These are phyloP conservation scores for Magnolia officinalis DNA, from an alignment of 164 flowering plant species.

Conservation along the genomic window DNA sequence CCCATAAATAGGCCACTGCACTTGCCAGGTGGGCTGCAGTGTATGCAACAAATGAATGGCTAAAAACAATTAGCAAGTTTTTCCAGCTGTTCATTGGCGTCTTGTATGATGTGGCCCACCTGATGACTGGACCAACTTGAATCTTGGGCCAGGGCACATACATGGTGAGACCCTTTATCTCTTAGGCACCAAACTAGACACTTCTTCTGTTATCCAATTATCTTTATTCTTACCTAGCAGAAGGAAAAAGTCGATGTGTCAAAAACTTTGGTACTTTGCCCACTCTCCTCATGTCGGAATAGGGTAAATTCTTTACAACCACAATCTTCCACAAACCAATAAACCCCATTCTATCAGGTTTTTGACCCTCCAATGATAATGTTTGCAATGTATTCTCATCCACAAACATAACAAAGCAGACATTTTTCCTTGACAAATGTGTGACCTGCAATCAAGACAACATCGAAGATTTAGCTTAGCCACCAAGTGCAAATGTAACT, in stretches of 20 bases:
- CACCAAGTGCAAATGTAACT: not conserved
- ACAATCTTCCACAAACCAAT: constrained; percentile 93
- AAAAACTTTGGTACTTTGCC: constrained; percentile 92
- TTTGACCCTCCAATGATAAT: constrained; percentile 75
- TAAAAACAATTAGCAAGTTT: too few species aligned
- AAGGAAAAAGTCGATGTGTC: constrained; percentile 90
- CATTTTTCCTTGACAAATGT: constrained; percentile 87
- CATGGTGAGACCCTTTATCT: not conserved
- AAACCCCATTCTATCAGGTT: constrained; percentile 63
- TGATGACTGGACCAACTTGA: not conserved
- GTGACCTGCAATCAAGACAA: constrained; percentile 53
- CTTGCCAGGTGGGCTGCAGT: not conserved
- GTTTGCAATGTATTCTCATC: constrained; percentile 77
- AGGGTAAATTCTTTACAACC: constrained; percentile 87
- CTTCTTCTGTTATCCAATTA: not conserved
- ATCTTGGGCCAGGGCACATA: not conserved
- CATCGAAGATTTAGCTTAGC: not conserved
- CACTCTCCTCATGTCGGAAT: constrained; percentile 86
- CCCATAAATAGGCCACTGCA: not conserved
- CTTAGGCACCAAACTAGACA: not conserved
- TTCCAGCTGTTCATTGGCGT: not conserved
- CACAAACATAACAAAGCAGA: constrained; percentile 92
- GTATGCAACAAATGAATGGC: too few species aligned
- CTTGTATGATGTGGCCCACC: not conserved
- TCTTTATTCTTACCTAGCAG: constrained; percentile 66